Percentiles rank a stretch among this genome's conserved stretches.
Evolutionary conservation across 1,284 basidiomycete species (phyloP).

Genomic region (Meira miltonrushii): DNA sequence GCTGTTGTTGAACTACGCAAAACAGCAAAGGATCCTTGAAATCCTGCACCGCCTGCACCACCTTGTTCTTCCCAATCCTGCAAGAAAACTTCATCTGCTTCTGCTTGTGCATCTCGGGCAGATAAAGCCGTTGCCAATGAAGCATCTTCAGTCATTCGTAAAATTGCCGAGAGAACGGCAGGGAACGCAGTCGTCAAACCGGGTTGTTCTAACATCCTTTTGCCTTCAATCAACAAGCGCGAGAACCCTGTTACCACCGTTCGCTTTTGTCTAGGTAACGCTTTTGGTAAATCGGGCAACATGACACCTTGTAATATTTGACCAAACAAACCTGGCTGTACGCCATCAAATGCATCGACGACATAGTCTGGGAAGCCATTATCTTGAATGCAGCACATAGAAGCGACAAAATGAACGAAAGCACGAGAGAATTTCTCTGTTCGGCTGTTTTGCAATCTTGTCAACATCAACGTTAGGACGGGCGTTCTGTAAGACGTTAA

Average conservation of each 20-base stretch:
- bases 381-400: slow-evolving; percentile 68
- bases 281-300: slow-evolving; percentile 73
- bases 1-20: background rate
- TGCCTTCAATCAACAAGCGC: slow-evolving; percentile 69
- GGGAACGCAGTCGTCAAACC: slow-evolving; percentile 51
- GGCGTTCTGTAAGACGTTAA: slow-evolving; percentile 68
- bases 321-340: slow-evolving; percentile 75
- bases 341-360: slow-evolving; percentile 69
- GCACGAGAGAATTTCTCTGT: slow-evolving; percentile 82
- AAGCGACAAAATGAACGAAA: slow-evolving; percentile 74
- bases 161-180: slow-evolving; percentile 58
- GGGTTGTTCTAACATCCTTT: slow-evolving; percentile 64
- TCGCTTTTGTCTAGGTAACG: slow-evolving; percentile 75
- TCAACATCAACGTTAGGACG: slow-evolving; percentile 75
- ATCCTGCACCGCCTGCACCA: background rate
- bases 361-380: slow-evolving; percentile 71
- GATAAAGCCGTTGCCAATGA: slow-evolving; percentile 70
- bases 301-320: slow-evolving; percentile 76
- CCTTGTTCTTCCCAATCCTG: slow-evolving; percentile 74
- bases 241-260: slow-evolving; percentile 77
- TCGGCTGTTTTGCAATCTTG: slow-evolving; percentile 77
- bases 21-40: background rate
- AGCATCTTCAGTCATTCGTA: slow-evolving; percentile 63
- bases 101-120: slow-evolving; percentile 56
- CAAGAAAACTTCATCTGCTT: slow-evolving; percentile 62